Evolutionary conservation across 495 filamentous ascomycete species (phyloP), one percentile per base, ranked within the genome.

Genomic region (Penicillium crystallinum): DNA sequence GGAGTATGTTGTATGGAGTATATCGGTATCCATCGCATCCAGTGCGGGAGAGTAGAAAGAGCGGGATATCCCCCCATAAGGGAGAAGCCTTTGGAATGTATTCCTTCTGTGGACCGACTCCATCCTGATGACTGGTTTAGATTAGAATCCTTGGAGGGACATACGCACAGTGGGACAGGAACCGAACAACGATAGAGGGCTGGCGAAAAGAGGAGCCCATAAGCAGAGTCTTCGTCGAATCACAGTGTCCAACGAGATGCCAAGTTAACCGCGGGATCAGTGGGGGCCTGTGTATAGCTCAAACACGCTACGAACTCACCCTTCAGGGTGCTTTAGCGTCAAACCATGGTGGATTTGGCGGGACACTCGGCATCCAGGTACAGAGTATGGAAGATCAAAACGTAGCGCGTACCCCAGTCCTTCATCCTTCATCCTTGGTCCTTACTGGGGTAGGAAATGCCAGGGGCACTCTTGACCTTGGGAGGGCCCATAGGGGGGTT

Each of bases 241-340:
- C 21, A 29, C 9, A 33, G 15, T 14, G 27, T 19, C 4, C 7
- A 12, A 18, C 15, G 36, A 45, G 21, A 36, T 52, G 56, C 56
- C 56, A 56, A 63, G 52, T 53, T 58, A 59, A 51, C 61, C 56
- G 38, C 37, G 52, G 49, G 55, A 45, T 22, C 12, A 37, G 56
- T 57, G 59, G 60, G 52, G 49, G 41, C 4, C 5, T 31, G 33
- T 36, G 49, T 63, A 19, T 64, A 61, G 33, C 49, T 64, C 63
- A 66, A 66, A 66, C 63, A 59, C 63, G 49, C 62, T 62, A 62
- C 41, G 57, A 65, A 63, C 60, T 53, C 56, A 3, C 23, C 23
- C 47, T 41, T 42, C 31, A 30, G 29, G 37, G 15, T 30, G 34
- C 21, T 30, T 46, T 47, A 50, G 39, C 49, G 46, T 49, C 49